phyloP scores from a whole-genome alignment of 495 filamentous ascomycete species.

The Evansstolkia leycettana region DNA sequence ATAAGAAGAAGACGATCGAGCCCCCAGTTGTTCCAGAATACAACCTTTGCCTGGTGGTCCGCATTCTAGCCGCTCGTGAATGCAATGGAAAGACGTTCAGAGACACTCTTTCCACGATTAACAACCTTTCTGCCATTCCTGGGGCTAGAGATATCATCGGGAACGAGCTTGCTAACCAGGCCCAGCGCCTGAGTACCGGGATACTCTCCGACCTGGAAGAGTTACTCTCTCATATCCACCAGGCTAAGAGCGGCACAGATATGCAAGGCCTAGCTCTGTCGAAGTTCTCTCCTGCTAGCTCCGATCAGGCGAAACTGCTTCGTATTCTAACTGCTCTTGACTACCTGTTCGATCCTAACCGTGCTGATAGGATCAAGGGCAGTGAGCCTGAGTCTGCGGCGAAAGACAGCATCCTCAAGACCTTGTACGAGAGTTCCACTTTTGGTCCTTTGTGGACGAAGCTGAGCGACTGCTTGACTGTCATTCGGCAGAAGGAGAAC shows the following conservation, averaged over 20 bases:
- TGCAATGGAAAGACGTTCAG: slow-evolving; percentile 95
- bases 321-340: slow-evolving; percentile 91
- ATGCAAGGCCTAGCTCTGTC: slow-evolving; percentile 87
- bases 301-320: slow-evolving; percentile 89
- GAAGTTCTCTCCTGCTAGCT: slow-evolving; percentile 91
- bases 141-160: slow-evolving; percentile 86
- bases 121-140: slow-evolving; percentile 88
- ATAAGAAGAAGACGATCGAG: slow-evolving; percentile 63
- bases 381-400: slow-evolving; percentile 41
- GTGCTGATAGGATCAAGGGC: slow-evolving; percentile 41
- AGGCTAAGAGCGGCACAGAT: slow-evolving; percentile 78
- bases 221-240: slow-evolving; percentile 75
- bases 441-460: slow-evolving; percentile 88
- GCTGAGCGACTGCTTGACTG: slow-evolving; percentile 79
- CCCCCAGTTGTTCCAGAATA: slow-evolving; percentile 82
- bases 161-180: slow-evolving; percentile 75
- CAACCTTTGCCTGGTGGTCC: slow-evolving; percentile 85
- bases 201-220: slow-evolving; percentile 79
- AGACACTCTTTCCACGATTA: slow-evolving; percentile 93
- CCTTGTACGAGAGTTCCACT: slow-evolving; percentile 78
- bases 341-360: slow-evolving; percentile 77
- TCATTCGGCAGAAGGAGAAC: slow-evolving; percentile 82
- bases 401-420: slow-evolving; percentile 68
- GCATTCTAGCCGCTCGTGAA: slow-evolving; percentile 89
- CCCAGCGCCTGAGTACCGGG: slow-evolving; percentile 67